Percentiles rank a stretch among this genome's conserved stretches.
These are phyloP conservation scores for Lachancea meyersii DNA, from an alignment of 805 yeast species.

Conservation along the genomic window DNA sequence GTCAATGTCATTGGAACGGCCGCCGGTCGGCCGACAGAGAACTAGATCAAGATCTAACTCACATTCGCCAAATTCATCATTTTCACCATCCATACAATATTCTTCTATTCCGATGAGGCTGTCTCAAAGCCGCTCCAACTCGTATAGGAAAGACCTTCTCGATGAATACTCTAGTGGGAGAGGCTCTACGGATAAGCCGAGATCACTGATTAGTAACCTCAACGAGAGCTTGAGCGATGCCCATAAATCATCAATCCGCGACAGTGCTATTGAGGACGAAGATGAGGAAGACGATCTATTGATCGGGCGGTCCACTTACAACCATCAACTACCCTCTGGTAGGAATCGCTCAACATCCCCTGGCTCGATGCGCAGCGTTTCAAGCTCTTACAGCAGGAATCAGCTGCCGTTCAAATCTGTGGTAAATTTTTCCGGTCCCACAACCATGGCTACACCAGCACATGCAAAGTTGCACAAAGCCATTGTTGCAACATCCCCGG, in stretches of 20 bases:
- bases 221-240: constrained; percentile 4
- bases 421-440: constrained; percentile 29
- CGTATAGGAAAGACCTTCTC: constrained; percentile 1
- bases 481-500: constrained; percentile 3
- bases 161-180: constrained; percentile 6
- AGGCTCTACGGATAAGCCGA: constrained; percentile 9
- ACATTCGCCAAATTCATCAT: constrained; percentile 32
- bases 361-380: constrained; percentile 25
- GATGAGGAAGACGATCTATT: constrained; percentile 11
- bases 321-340: constrained; percentile 12
- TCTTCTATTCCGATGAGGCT: constrained; percentile 30
- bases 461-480: constrained; percentile 31
- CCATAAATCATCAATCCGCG: neutral
- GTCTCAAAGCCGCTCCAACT: constrained; percentile 16
- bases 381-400: constrained; percentile 23
- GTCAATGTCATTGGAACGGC: constrained; percentile 35
- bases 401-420: constrained; percentile 25
- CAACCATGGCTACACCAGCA: constrained; percentile 28
- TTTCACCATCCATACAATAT: constrained; percentile 23
- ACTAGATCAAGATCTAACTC: constrained; percentile 28
- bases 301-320: constrained; percentile 7
- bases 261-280: constrained; percentile 6
- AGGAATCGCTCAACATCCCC: constrained; percentile 21
- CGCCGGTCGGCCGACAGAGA: constrained; percentile 10
- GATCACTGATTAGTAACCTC: constrained; percentile 4